These are phyloP conservation scores for Puccinia horiana DNA, from an alignment of 1,284 basidiomycete genomes.

Conservation along the genomic window DNA sequence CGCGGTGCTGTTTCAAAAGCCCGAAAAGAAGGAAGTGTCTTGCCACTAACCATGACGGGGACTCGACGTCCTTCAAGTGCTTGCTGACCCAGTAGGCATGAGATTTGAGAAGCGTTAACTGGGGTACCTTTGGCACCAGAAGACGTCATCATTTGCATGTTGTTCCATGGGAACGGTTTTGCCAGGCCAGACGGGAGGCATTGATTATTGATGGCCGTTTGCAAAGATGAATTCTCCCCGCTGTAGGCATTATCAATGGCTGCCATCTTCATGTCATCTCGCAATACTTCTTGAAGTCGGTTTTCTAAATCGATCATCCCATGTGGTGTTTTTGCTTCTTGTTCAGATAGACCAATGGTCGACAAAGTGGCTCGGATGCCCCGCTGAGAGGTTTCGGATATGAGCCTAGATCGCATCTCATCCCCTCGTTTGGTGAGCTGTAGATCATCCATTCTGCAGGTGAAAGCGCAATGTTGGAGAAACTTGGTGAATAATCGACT, in stretches of 20 bases:
- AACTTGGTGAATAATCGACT: conserved; percentile 95
- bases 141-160: conserved; percentile 99
- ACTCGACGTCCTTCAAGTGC: conserved; percentile 97
- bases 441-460: conserved; percentile 98
- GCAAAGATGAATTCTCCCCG: conserved; percentile 81
- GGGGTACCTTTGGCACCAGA: conserved; percentile 98
- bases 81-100: conserved; percentile 93
- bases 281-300: conserved; percentile 84
- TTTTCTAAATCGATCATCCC: conserved; percentile 63
- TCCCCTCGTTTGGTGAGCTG: conserved; percentile 83
- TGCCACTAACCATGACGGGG: conserved; percentile 97
- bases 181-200: conserved; percentile 85
- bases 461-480: conserved; percentile 93
- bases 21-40: conserved; percentile 95
- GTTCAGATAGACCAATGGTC: conserved; percentile 74
- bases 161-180: conserved; percentile 93
- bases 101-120: conserved; percentile 97
- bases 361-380: conserved; percentile 82
- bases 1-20: conserved; percentile 95
- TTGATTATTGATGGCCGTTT: conserved; percentile 70
- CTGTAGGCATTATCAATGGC: conserved; percentile 91
- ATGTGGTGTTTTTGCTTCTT: conserved; percentile 66
- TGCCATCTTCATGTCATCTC: conserved; percentile 96
- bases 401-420: conserved; percentile 68
- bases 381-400: conserved; percentile 70